Evolutionary conservation across 2,329 filamentous ascomycete species (phyloP).

Genomic region (Epichloe scottii): DNA sequence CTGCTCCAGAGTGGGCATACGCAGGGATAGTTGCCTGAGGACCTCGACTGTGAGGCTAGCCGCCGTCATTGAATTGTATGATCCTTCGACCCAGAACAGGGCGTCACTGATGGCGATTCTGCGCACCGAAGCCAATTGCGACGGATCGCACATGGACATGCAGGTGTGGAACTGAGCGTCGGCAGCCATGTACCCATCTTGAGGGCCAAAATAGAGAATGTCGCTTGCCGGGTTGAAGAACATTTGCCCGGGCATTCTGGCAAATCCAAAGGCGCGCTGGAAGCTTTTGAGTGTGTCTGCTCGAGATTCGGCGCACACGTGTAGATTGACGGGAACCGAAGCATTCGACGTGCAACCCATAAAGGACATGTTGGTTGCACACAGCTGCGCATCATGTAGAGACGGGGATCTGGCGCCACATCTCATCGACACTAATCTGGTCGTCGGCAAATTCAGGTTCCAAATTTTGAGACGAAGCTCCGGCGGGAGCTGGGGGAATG

Average conservation of each 20-base stretch:
- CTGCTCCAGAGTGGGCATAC: constrained; percentile 28
- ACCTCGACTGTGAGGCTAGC: constrained; percentile 27
- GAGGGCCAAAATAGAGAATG: constrained; percentile 35
- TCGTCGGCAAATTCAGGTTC: constrained; percentile 28
- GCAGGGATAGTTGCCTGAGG: constrained; percentile 23
- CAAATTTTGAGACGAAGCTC: constrained; percentile 37
- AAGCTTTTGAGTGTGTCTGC: constrained; percentile 30
- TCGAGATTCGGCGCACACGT: constrained; percentile 34
- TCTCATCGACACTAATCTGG: constrained; percentile 31
- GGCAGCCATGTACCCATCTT: constrained; percentile 31
- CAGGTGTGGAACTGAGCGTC: constrained; percentile 32
- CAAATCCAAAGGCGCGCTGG: constrained; percentile 28
- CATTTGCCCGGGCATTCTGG: constrained; percentile 26
- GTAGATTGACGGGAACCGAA: constrained; percentile 30
- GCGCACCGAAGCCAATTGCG: constrained; percentile 27
- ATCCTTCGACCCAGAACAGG: constrained; percentile 26
- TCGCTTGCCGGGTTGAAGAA: constrained; percentile 30
- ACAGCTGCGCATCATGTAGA: constrained; percentile 4
- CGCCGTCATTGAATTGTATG: constrained; percentile 26
- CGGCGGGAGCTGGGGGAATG: constrained; percentile 30
- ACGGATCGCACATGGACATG: constrained; percentile 28
- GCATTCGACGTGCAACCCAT: constrained; percentile 29
- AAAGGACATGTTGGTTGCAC: constrained; percentile 10
- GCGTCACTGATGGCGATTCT: constrained; percentile 33
- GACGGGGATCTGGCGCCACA: constrained; percentile 23